Base-by-base conservation (phyloP, 495 filamentous ascomycete genomes). In the Ascobolus immersus region DNA sequence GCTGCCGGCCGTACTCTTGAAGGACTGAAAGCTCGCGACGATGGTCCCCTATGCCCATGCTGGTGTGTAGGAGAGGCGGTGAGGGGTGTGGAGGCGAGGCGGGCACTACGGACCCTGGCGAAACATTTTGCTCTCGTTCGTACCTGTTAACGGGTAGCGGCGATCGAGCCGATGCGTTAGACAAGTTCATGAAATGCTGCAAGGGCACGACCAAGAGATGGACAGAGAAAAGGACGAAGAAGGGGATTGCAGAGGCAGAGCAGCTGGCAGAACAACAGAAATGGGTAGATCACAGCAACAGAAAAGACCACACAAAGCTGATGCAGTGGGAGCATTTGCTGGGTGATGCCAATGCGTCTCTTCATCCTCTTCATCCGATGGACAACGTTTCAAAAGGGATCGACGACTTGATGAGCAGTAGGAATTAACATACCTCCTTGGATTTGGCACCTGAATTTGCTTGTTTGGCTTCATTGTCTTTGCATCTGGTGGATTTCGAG, bases 1-100 rank as follows among this genome's bases (percentile, higher is more conserved):
- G 31, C 45, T 40, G 19, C 42, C 32, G 37, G 45, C 43, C 21
- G 45, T 61, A 35, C 60, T 57, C 25, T 32, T 75, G 69, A 30
- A 76, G 54, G 17, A 71, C 67, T 30, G 69, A 63, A n/a, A 77
- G 62, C 37, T 77, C 70, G 48, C 70, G 69, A 39, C 71, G 67
- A 44, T 78, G 69, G 45, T 68, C 65, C 42, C 57, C 55, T 38
- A 74, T 58, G 36, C 68, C 64, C 46, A 52, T 60, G 57, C 63
- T 55, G 10, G 32, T 15, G 6, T 31, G 11, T 37, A 29, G 36
- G 29, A 37, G 17, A 21, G 38, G 52, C 42, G 48, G 33, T 38
- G 47, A 40, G 41, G 52, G 44, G 44, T 47, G 38, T 39, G 26
- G 58, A 27, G 41, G 46, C n/a, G 37, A 57, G 38, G 41, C 44